A percentile compares a stretch with the other conserved stretches of the same genome.
phyloP scores from a whole-genome alignment of 768 basidiomycete genomes.

The Tephrocybe sp. region DNA sequence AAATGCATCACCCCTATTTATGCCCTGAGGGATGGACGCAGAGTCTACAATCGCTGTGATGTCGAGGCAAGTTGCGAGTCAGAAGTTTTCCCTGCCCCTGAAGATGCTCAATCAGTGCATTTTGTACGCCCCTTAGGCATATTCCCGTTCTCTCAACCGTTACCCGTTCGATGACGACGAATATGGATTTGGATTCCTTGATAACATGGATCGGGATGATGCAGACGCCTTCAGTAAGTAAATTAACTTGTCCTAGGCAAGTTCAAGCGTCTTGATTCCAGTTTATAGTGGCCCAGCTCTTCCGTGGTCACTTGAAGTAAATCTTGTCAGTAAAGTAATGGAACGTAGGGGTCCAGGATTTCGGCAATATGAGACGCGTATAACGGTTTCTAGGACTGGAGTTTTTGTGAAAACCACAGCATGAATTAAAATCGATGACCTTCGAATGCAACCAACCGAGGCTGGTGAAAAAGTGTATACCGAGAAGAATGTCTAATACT shows the following conservation, averaged over 20 bases:
- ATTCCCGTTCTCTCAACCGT: too few relatives aligned
- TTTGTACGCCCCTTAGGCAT: not conserved
- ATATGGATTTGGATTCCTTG: not conserved
- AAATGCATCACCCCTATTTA: not conserved
- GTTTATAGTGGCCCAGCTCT: too few relatives aligned
- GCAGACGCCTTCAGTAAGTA: not conserved
- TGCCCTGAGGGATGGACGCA: not conserved
- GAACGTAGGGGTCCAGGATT: too few relatives aligned
- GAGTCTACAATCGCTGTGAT: not conserved
- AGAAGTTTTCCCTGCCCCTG: not conserved
- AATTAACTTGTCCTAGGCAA: too few relatives aligned
- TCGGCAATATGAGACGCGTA: too few relatives aligned
- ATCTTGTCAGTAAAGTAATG: too few relatives aligned
- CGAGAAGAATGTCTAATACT: slow-evolving; percentile 20
- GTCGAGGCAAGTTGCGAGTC: not conserved
- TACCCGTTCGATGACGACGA: not conserved
- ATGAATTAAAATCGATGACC: too few relatives aligned
- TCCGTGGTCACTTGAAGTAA: too few relatives aligned
- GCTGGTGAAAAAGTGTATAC: slow-evolving; percentile 3
- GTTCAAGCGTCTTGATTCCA: too few relatives aligned
- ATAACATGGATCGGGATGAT: not conserved
- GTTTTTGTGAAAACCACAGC: too few relatives aligned
- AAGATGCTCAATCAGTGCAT: not conserved
- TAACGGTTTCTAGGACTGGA: too few relatives aligned
- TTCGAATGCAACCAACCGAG: too few relatives aligned